phyloP scores from a whole-genome alignment of 208 protist species.

The Crithidia bombi region DNA sequence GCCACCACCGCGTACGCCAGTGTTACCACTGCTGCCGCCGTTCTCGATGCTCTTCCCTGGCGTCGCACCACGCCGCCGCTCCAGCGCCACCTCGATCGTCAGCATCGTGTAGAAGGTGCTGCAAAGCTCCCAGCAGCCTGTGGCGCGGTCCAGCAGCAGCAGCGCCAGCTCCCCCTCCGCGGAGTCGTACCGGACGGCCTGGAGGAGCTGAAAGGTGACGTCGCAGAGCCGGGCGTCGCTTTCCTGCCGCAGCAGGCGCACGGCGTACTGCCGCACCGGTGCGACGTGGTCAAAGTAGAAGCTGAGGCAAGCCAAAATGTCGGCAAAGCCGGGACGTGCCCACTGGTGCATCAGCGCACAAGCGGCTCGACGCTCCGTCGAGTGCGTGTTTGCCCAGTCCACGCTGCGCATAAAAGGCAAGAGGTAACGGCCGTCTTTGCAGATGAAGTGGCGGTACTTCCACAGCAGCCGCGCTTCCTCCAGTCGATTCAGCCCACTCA shows the following conservation, averaged over 20 bases:
- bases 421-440: conserved; percentile 76
- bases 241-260: conserved; percentile 56
- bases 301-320: conserved; percentile 80
- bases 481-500: conserved; percentile 33
- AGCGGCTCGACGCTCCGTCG: conserved; percentile 76
- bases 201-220: conserved; percentile 76
- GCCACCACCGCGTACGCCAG: neutral
- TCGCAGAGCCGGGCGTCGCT: conserved; percentile 48
- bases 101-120: conserved; percentile 72
- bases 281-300: conserved; percentile 63
- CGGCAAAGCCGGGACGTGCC: conserved; percentile 61
- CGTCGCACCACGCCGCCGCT: conserved; percentile 18
- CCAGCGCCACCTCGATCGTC: conserved; percentile 55
- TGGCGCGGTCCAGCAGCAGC: conserved; percentile 66
- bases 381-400: conserved; percentile 78
- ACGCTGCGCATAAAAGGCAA: conserved; percentile 93
- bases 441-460: conserved; percentile 91
- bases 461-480: conserved; percentile 94
- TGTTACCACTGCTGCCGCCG: conserved; percentile 11
- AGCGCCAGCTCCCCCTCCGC: conserved; percentile 43
- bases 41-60: conserved; percentile 11
- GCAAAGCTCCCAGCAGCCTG: conserved; percentile 78
- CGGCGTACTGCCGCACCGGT: conserved; percentile 71
- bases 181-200: conserved; percentile 81
- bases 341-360: conserved; percentile 69